Percentiles rank a stretch among this genome's conserved stretches.
Conservation (phyloP, 1,284 basidiomycete species). For the Leccinum subfulvum region DNA sequence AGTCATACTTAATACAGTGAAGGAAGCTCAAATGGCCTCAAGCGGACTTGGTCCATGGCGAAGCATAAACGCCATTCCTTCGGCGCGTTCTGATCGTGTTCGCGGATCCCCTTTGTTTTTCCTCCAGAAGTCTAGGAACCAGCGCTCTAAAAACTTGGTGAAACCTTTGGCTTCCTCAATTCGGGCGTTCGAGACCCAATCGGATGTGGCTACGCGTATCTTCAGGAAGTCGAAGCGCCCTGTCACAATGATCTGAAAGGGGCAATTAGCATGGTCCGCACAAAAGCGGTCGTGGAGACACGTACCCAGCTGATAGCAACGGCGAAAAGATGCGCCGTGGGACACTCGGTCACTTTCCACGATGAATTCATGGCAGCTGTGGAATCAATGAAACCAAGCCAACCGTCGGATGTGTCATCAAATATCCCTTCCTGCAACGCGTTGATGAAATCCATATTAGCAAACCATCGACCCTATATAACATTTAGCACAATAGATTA, state of each 20-base stretch:
- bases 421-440: background rate
- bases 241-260: background rate
- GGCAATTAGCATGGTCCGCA: background rate
- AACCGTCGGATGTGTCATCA: background rate
- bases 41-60: background rate
- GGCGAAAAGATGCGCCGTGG: background rate
- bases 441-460: background rate
- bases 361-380: background rate
- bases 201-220: background rate
- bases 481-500: background rate
- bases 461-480: background rate
- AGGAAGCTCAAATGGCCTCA: background rate
- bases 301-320: background rate
- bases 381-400: background rate
- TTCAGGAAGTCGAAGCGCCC: background rate
- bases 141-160: background rate
- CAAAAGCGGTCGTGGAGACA: background rate
- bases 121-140: background rate
- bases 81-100: background rate
- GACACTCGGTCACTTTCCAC: background rate
- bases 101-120: background rate
- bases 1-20: background rate
- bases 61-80: background rate
- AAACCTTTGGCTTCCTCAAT: background rate
- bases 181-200: background rate